Evolutionary conservation across 2,329 filamentous ascomycete genomes (phyloP).

Genomic region (Cryphonectria japonica): DNA sequence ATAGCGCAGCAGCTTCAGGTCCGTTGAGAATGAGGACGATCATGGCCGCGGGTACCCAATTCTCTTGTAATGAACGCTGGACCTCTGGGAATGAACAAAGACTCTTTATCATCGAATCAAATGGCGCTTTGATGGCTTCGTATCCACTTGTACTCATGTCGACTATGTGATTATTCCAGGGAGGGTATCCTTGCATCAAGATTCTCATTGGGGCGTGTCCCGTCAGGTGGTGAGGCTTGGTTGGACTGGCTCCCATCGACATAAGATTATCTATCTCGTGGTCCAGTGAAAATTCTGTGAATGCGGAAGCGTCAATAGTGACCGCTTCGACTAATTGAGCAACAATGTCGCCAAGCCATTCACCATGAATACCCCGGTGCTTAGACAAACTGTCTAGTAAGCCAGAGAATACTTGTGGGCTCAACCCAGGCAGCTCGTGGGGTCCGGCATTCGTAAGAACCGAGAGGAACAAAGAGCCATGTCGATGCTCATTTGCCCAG

Average conservation of each 20-base stretch:
- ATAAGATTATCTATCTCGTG: not conserved
- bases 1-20: not conserved
- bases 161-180: not conserved
- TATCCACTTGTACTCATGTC: no score
- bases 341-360: slow-evolving; percentile 3
- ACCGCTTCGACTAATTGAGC: not conserved
- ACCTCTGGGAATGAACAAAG: not conserved
- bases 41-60: not conserved
- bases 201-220: not conserved
- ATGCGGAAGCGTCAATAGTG: not conserved
- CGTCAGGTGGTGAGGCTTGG: not conserved
- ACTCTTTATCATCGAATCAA: not conserved
- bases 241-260: not conserved
- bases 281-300: not conserved
- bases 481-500: not conserved
- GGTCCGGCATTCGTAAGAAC: not conserved
- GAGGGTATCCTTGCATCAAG: not conserved
- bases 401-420: not conserved
- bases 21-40: not conserved
- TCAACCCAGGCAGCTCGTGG: not conserved
- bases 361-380: not conserved
- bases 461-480: not conserved
- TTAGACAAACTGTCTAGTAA: not conserved
- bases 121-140: no score
- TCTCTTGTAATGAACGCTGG: not conserved